Percentiles rank a stretch among this genome's conserved stretches.
Conservation (phyloP, 1,284 basidiomycete genomes). For the Grifola frondosa region DNA sequence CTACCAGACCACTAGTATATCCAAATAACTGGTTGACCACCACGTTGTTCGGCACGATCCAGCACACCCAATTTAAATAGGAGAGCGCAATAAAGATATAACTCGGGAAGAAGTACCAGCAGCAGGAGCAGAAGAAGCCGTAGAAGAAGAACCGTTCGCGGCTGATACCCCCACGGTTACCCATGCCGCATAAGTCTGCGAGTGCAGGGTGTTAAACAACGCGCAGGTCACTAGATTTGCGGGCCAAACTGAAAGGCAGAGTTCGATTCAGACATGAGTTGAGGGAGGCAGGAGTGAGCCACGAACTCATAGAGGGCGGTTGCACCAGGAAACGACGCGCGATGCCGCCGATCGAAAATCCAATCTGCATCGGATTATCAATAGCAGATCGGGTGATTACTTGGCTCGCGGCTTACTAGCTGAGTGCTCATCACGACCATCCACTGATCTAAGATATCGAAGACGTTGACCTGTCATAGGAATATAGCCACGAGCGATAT, state of each 20-base stretch:
- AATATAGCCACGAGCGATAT: neutral
- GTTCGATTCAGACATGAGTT: neutral
- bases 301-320: conserved; percentile 73
- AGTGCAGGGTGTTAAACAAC: conserved; percentile 61
- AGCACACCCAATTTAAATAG: conserved; percentile 59
- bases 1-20: conserved; percentile 36
- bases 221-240: conserved; percentile 57
- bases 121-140: conserved; percentile 39
- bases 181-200: conserved; percentile 53
- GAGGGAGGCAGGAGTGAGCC: too few relatives aligned
- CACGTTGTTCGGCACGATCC: conserved; percentile 50
- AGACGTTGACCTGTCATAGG: neutral
- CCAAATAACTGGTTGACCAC: conserved; percentile 44
- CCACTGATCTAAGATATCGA: conserved; percentile 58
- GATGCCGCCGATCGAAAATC: conserved; percentile 66
- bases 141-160: conserved; percentile 53
- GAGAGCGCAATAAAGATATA: conserved; percentile 48
- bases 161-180: conserved; percentile 41
- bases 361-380: conserved; percentile 40
- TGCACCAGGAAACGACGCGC: conserved; percentile 67
- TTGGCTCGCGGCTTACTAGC: too few relatives aligned
- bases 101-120: conserved; percentile 53
- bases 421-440: conserved; percentile 54
- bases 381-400: conserved; percentile 1
- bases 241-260: conserved; percentile 65